Evolutionary conservation across 176 grass and related monocot species (phyloP), one percentile per base, ranked within the genome.

Genomic region (Oryza rufipogon): DNA sequence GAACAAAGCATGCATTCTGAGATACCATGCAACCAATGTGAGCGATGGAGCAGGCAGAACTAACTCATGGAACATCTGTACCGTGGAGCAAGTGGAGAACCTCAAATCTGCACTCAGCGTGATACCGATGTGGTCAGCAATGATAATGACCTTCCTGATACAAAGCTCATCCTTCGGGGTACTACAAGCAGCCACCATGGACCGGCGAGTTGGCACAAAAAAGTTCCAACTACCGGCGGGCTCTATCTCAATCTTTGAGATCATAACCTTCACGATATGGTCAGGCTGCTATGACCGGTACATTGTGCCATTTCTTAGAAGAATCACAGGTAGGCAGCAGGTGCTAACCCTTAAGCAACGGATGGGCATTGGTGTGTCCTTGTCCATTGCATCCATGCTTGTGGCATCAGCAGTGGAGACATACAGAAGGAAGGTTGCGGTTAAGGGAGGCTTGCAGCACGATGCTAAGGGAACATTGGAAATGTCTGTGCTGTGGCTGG

Each of bases 41-140:
- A 56, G 12, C 22, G 5, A 41, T 0, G 64, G 41, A 38, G 14
- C 7, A 41, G 0, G 0, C 44, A 75, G 6, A 45, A 41, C 45
- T 9, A 20, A 7, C 44, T 33, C 73, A 11, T 47, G 32, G 67
- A 49, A 13, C 47, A 60, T 36, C 4, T 91, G 85, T 56, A 85
- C 81, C 1, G 85, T 91, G 64, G 81, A 91, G 32, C 81, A 91
- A 68, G 81, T 91, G 0, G 89, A 91, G 54, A 23, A 60, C 30
- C 34, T 91, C 42, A 91, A 91, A 67, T 54, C 89, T 2, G n/a
- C 73, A 4, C 66, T 87, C 20, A 79, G 81, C 16, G 89, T 91
- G 2, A 22, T 91, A 17, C 89, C 89, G 0, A 81, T 91, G 42
- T 91, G 89, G 85, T 91, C 89, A 17, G 68, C 89, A 6, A 68